Conservation (phyloP, 73 alveolate genomes). For the Paramecium sonneborni region DNA sequence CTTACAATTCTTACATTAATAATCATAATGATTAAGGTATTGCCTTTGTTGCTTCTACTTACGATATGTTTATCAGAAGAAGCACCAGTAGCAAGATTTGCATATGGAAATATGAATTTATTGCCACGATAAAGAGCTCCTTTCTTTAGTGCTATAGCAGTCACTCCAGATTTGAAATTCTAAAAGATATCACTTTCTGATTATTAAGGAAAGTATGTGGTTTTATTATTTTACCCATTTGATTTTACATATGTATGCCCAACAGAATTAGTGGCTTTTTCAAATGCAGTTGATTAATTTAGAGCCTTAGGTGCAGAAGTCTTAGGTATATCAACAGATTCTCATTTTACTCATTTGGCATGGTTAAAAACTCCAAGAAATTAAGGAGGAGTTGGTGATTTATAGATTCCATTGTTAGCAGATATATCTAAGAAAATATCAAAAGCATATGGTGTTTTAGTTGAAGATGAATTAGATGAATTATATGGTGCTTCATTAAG, state of each 20-base stretch:
- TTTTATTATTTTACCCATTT: conserved; percentile 97
- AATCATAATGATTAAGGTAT: conserved; percentile 20
- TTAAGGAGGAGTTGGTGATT: conserved; percentile 97
- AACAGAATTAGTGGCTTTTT: conserved; percentile 97
- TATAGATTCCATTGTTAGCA: conserved; percentile 95
- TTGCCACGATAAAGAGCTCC: conserved; percentile 65
- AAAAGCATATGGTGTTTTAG: conserved; percentile 91
- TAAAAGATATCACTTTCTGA: conserved; percentile 49
- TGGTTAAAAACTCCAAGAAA: conserved; percentile 84
- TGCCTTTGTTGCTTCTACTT: conserved; percentile 18
- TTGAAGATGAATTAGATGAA: conserved; percentile 81
- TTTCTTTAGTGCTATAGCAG: conserved; percentile 65
- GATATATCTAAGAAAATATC: conserved; percentile 90
- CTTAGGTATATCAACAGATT: conserved; percentile 93
- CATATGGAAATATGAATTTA: neutral
- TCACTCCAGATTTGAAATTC: conserved; percentile 63
- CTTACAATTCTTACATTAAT: conserved; percentile 44
- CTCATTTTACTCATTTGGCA: conserved; percentile 94
- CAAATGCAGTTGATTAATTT: conserved; percentile 91
- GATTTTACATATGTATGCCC: conserved; percentile 99
- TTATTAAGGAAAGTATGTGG: conserved; percentile 90
- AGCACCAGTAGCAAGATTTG: neutral
- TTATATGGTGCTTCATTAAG: conserved; percentile 86
- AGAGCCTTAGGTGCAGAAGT: conserved; percentile 90
- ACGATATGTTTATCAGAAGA: neutral